Evolutionary conservation across 129 eudicot species (phyloP), one percentile per base, ranked within the genome.

Genomic region (Gnaphalium uliginosum): DNA sequence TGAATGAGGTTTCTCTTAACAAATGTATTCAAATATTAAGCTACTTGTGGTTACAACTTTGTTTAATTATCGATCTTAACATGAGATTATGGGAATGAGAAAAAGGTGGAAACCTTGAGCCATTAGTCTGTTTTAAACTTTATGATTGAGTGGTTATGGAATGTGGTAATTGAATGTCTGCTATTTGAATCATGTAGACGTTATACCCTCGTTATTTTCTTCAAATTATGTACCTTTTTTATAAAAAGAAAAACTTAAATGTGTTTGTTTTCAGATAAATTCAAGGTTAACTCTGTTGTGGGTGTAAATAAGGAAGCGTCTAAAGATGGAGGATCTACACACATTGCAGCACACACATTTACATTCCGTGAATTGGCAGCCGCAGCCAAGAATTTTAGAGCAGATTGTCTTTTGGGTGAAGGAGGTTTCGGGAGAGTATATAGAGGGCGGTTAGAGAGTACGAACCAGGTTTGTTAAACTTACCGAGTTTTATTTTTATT

Each of bases 341-440:
- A 86, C 75, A 92, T 92, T 69, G 91, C 96, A 35, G 98, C 91
- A 32, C 93, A 92, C 66, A 92, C 92, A 23, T 92, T 92, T 75
- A 89, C 98, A 41, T 89, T 92, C 79, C 93, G 94, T 84, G 98
- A 92, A 83, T 83, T 92, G 87, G 98, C 98, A 24, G 84, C 86
- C 61, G 96, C 93, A 53, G 85, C 98, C 61, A 92, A 86, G 78
- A 89, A 92, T 80, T 92, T 92, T 79, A 86, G 98, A 81, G 90
- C 89, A 29, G 96, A 92, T 82, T 92, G 85, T 85, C 96, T 89
- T 48, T 70, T 92, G 79, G 98, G 98, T 22, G 98, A 92, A 83
- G 98, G 98, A 66, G 98, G 98, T 18, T 89, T 92, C 70, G 97
- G 97, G 50, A 85, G 89, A 82, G 97, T 92, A 46, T 92, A 89